Evolutionary conservation across 352 stramenopile species (phyloP), one percentile per base, ranked within the genome.

Genomic region (Plasmopara muralis): DNA sequence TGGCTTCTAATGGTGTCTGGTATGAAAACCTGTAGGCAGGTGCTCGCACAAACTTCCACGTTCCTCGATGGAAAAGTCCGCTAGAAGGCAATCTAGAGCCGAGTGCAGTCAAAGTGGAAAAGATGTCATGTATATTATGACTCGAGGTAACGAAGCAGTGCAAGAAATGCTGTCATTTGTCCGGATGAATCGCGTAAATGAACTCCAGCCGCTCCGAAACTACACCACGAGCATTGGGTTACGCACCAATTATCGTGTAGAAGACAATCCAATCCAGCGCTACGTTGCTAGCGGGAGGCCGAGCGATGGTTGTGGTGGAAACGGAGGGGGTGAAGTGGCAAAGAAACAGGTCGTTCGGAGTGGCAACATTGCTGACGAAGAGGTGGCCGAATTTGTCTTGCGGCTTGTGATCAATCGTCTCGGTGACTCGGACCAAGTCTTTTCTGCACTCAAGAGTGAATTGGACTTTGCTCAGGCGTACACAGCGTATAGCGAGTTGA

Each of bases 271-370:
- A 9, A 70, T 85, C 39, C 37, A 94, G n/a, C 64, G 66, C 8
- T 84, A 80, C 54, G 61, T 83, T 5, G 70, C 81, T 1, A 83
- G 66, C 25, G 77, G 77, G 51, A 74, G 70, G 16, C 41, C 48
- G 34, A 45, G 15, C 42, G 46, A 38, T 53, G 29, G 16, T 29
- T 77, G 82, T 34, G 59, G 76, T 33, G 62, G 68, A 30, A 52
- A 56, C n/a, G 62, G 58, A 25, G 57, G 16, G 9, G 35, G 38
- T 30, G 53, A 62, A 9, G 35, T 51, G 31, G 42, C 39, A 9
- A 62, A 61, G 34, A 59, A 72, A 33, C 44, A 68, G n/a, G 39
- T 31, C 5, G 15, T 59, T 33, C 25, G 47, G 13, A 52, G 57
- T 18, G 48, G 46, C 4, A 62, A 53, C 9, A 59, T 61, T 38